Evolutionary conservation across 2,329 filamentous ascomycete genomes (phyloP).

Genomic region (Pseudogymnoascus sp.): DNA sequence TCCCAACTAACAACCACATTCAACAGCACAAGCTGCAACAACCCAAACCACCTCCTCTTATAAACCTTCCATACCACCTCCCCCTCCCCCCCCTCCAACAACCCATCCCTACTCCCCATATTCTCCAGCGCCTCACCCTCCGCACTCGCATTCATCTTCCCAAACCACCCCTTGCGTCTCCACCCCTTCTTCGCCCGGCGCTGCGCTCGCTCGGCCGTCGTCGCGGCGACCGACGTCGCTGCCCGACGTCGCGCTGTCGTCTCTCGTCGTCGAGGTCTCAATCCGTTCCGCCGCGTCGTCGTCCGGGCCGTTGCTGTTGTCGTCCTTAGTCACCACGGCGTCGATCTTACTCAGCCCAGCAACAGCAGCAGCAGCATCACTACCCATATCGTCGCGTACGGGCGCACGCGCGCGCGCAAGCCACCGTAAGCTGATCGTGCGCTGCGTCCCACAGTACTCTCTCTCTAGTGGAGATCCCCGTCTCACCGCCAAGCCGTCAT

Average conservation of each 20-base stretch:
- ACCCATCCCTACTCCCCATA: not conserved
- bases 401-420: not conserved
- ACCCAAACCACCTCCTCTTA: conserved; percentile 81
- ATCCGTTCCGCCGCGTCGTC: not conserved
- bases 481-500: conserved; percentile 6
- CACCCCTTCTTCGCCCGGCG: not conserved
- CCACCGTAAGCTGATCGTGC: not conserved
- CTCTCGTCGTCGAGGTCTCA: not conserved
- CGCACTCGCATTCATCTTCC: not conserved
- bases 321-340: not conserved
- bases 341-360: conserved; percentile 1
- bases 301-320: not conserved
- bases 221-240: not conserved
- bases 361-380: not conserved
- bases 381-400: not conserved
- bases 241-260: not conserved
- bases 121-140: conserved; percentile 9
- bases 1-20: conserved; percentile 96
- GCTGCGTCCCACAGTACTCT: not conserved
- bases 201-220: not conserved
- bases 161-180: not conserved
- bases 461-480: not conserved
- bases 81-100: not conserved
- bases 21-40: conserved; percentile 74
- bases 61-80: conserved; percentile 52